Percentiles rank a stretch among this genome's conserved stretches.
Conservation (phyloP, 2,329 filamentous ascomycete genomes). For the Didymella segeticola region DNA sequence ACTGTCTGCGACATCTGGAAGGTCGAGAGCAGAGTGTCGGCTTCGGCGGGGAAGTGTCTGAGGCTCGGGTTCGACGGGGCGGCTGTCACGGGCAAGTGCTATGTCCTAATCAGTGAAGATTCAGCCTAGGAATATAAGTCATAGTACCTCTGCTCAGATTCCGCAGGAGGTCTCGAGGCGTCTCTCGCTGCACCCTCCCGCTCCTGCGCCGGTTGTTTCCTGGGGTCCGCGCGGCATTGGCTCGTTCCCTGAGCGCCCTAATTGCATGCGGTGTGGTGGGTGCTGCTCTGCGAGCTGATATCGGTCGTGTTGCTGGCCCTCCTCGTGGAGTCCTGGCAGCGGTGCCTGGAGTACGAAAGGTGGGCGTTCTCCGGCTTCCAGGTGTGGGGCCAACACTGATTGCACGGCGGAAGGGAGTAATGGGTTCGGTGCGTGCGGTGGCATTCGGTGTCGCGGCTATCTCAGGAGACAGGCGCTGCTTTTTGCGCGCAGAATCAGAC, state of each 20-base stretch:
- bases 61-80: constrained; percentile 57
- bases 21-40: constrained; percentile 48
- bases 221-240: constrained; percentile 58
- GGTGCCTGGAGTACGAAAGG: constrained; percentile 45
- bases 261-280: constrained; percentile 64
- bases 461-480: constrained; percentile 41
- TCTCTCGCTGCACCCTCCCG: constrained; percentile 59
- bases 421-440: constrained; percentile 26
- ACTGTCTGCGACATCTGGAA: constrained; percentile 56
- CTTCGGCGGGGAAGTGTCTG: constrained; percentile 38
- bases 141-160: constrained; percentile 59
- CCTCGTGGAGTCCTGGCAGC: constrained; percentile 43
- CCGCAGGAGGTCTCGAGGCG: constrained; percentile 61
- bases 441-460: constrained; percentile 35
- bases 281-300: constrained; percentile 46
- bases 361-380: constrained; percentile 41
- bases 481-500: constrained; percentile 48
- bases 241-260: constrained; percentile 60
- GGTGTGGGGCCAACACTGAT: constrained; percentile 44
- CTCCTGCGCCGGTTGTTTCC: constrained; percentile 58
- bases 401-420: constrained; percentile 46
- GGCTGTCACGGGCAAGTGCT: constrained; percentile 59
- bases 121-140: constrained; percentile 2
- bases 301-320: constrained; percentile 41
- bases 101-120: constrained; percentile 6